phyloP scores from a whole-genome alignment of 2,329 filamentous ascomycete genomes.

The Zymoseptoria tritici region DNA sequence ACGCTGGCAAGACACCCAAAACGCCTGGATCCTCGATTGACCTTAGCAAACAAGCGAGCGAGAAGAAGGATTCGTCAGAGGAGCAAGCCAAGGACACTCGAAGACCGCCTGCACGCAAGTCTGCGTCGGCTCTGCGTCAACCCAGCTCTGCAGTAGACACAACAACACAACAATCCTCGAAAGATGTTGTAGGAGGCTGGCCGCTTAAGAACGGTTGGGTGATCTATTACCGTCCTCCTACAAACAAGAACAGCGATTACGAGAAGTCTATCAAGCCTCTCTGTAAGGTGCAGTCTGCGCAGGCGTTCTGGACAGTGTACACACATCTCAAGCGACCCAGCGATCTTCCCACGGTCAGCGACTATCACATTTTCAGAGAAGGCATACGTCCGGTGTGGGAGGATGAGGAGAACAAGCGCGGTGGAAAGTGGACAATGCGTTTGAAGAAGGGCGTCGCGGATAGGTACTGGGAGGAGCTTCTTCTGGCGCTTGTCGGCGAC shows the following conservation, averaged over 20 bases:
- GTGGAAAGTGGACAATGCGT: constrained; percentile 94
- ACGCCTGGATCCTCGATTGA: constrained; percentile 67
- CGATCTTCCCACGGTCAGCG: constrained; percentile 78
- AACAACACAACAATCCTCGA: constrained; percentile 8
- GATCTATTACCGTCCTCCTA: constrained; percentile 94
- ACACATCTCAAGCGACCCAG: constrained; percentile 85
- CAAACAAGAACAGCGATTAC: constrained; percentile 95
- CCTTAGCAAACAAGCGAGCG: constrained; percentile 51
- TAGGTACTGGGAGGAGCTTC: constrained; percentile 91
- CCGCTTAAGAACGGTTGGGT: constrained; percentile 83
- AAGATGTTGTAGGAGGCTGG: constrained; percentile 35
- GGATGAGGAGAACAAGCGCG: constrained; percentile 91
- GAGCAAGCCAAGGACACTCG: constrained; percentile 22
- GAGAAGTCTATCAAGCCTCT: constrained; percentile 91
- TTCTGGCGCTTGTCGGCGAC: constrained; percentile 85
- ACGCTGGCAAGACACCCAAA: constrained; percentile 73
- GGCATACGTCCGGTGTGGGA: constrained; percentile 97
- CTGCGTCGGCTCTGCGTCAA: constrained; percentile 16
- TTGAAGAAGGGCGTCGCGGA: constrained; percentile 96
- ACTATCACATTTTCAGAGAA: constrained; percentile 97
- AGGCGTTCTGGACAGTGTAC: constrained; percentile 89
- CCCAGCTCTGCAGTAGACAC: constrained; percentile 10
- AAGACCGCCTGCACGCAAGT: constrained; percentile 21
- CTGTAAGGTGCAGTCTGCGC: constrained; percentile 70
- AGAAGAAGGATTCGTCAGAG: constrained; percentile 57